Evolutionary conservation across 2,329 filamentous ascomycete genomes (phyloP), one percentile per base, ranked within the genome.

Genomic region (Colletotrichum lindemuthianum): DNA sequence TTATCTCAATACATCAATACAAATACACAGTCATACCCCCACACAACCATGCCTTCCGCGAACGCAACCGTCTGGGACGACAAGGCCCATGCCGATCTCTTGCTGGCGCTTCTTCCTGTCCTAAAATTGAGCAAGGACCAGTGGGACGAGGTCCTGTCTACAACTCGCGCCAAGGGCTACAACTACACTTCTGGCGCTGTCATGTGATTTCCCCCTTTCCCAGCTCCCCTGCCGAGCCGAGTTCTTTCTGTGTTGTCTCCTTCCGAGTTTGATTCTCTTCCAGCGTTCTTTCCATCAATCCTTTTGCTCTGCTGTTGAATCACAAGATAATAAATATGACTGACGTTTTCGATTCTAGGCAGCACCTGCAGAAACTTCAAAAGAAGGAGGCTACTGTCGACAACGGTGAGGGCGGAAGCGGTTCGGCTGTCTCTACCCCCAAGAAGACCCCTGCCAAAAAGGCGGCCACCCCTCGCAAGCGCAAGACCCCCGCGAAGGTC

Each of bases 321-420:
- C 43, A 44, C 57, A 1, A 56, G 24, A 24, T 1, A 3, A 24
- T 24, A 24, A 24, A 24, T 24, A 24, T 24, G 24, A 24, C 24
- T 24, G 4, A 24, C 24, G 24, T 1, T 24, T 24, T 24, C 24
- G 24, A 24, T 24, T 24, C 1, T 52, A 83, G 81, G 49, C 81
- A 83, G 69, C 81, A 83, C 39, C 75, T 83, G 8, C 78, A 81
- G 67, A 83, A 82, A 68, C 74, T 83, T 4, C 78, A 78, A 65
- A 75, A 73, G 65, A 72, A 66, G 57, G 65, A 67, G 58, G 76
- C 77, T n/a, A 71, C 70, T 6, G 67, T 74, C 16, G 61, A 61
- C 8, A 48, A 53, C 34, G 58, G 61, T 6, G 58, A 60, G 50
- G 57, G 50, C n/a, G 45, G 34, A 13, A 50, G 36, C 40, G 15